These are phyloP conservation scores for Sphagnurus paluster DNA, from an alignment of 1,284 basidiomycete genomes.

Conservation along the genomic window DNA sequence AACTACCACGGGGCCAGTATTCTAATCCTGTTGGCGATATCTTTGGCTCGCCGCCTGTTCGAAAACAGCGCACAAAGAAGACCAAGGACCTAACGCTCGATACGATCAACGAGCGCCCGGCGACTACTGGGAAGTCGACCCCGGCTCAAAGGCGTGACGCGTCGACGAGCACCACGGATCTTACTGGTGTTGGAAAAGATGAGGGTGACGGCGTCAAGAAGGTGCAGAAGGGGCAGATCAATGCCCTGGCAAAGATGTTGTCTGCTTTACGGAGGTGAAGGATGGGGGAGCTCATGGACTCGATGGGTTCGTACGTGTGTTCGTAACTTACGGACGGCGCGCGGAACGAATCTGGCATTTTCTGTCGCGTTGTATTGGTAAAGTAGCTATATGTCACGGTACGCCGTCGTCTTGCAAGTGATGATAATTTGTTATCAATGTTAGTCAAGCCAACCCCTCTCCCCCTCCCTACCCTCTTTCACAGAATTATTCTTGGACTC, in stretches of 20 bases:
- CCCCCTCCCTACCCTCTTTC: neutral
- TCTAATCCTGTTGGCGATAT: constrained; percentile 60
- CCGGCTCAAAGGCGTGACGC: constrained; percentile 51
- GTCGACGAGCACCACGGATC: constrained; percentile 69
- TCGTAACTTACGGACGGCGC: constrained; percentile 19
- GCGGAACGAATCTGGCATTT: constrained; percentile 29
- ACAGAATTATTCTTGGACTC: constrained; percentile 14
- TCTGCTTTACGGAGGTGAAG: constrained; percentile 68
- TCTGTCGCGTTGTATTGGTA: constrained; percentile 49
- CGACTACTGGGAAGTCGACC: constrained; percentile 36
- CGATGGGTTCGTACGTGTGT: constrained; percentile 17
- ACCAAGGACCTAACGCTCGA: constrained; percentile 64
- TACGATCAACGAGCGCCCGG: constrained; percentile 71
- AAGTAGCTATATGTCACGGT: constrained; percentile 49
- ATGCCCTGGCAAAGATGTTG: constrained; percentile 80
- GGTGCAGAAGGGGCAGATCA: constrained; percentile 83
- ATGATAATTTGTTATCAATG: constrained; percentile 19
- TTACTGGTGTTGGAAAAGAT: constrained; percentile 44
- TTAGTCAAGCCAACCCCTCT: constrained; percentile 17
- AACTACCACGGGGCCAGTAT: constrained; percentile 64
- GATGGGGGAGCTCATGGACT: constrained; percentile 15
- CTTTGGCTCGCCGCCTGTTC: constrained; percentile 58
- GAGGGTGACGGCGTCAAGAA: constrained; percentile 64
- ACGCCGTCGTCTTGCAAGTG: constrained; percentile 37
- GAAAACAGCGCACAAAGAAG: constrained; percentile 67